Evolutionary conservation across 208 protist genomes (phyloP), one percentile per base, ranked within the genome.

Genomic region (Strigomonas galati): DNA sequence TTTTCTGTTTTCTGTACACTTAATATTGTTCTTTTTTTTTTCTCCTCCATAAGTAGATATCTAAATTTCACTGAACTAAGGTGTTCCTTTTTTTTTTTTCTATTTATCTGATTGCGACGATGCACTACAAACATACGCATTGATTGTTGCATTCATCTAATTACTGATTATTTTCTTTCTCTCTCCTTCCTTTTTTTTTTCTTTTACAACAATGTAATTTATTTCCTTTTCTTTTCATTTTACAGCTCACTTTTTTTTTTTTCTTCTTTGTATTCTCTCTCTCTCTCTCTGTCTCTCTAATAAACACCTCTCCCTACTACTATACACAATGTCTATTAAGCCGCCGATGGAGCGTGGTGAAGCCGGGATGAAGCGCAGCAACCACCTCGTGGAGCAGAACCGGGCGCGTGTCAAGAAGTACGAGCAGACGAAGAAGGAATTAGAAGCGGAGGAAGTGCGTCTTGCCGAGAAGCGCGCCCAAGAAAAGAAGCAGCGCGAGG

Each of bases 331-430:
- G 71, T 66, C 83, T 63, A 48, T 63, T 43, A 65, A 85, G 4
- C 88, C 82, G 14, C 88, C 88, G 15, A 56, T 92, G 65, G 85
- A 87, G 64, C 63, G 71, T 12, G 81, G 81, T 19, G 69, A 75
- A 10, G 69, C 65, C 23, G 78, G 61, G 64, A 94, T 94, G 89
- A 80, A 71, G 43, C 85, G 89, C 24, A 82, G 78, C 57, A 71
- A 94, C 68, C 87, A 82, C 71, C 83, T 94, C 17, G 89, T 94
- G 3, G 85, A 92, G 76, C 76, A 66, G 51, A 92, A 94, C 70
- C 89, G 84, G 23, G 67, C 76, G 23, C 85, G 85, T 35, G 72
- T 80, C 7, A 72, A 74, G 21, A 70, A 75, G 52, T 85, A 79
- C 62, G 85, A 56, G 43, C 75, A 76, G 54, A 89, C 70, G 9